These are phyloP conservation scores for Xanthoconium stramineum DNA, from an alignment of 768 basidiomycete genomes.

Conservation along the genomic window DNA sequence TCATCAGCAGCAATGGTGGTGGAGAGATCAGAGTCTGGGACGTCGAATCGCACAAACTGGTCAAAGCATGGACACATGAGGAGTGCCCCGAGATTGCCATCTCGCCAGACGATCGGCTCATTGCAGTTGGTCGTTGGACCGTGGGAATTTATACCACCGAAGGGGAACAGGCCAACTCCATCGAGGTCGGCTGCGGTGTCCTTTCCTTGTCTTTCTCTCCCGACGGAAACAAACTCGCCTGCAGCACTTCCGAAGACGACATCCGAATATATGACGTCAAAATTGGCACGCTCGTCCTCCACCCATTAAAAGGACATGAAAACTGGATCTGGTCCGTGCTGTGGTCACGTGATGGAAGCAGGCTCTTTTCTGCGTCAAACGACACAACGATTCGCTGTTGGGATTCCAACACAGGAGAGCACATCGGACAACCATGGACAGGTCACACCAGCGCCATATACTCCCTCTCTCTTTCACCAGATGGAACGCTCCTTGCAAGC, in stretches of 20 bases:
- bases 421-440: neutral
- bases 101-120: neutral
- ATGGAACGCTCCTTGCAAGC: neutral
- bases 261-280: neutral
- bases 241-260: neutral
- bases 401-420: neutral
- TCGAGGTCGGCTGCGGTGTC: neutral
- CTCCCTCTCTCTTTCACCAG: too few species aligned
- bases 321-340: neutral
- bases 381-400: constrained; percentile 12
- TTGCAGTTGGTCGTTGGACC: neutral
- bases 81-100: neutral
- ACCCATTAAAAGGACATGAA: neutral
- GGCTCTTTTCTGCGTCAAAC: neutral
- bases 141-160: neutral
- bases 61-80: neutral
- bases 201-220: neutral
- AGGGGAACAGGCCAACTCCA: neutral
- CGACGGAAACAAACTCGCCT: neutral
- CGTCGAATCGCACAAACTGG: neutral
- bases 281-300: neutral
- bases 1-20: neutral
- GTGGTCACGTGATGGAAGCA: constrained; percentile 8
- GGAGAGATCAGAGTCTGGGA: neutral
- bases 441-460: neutral